Evolutionary conservation across 768 basidiomycete species (phyloP).

Genomic region (Termitomyces sp.): DNA sequence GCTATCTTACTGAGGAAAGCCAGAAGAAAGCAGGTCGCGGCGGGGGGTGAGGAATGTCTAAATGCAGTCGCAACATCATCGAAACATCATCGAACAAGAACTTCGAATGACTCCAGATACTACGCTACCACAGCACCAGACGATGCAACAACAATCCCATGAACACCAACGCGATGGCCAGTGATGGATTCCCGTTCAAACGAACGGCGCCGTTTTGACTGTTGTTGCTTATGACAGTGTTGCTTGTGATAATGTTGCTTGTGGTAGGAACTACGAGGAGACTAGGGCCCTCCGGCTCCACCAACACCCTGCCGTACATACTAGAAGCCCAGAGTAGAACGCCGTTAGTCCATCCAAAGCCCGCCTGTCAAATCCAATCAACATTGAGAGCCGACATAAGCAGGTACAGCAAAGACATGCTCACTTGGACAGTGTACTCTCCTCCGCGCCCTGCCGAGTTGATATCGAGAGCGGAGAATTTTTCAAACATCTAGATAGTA

Average conservation of each 20-base stretch:
- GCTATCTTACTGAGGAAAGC: no score
- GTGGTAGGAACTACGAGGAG: slow-evolving; percentile 26
- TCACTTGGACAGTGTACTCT: slow-evolving; percentile 82
- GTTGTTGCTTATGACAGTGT: no score
- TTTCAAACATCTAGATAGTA: slow-evolving; percentile 92
- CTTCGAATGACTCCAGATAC: no score
- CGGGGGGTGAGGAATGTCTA: no score
- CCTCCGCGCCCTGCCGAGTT: slow-evolving; percentile 79
- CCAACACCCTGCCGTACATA: slow-evolving; percentile 58
- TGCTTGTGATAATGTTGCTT: no score
- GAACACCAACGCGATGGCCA: background rate
- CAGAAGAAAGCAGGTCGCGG: no score
- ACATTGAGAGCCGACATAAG: background rate
- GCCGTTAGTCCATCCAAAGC: slow-evolving; percentile 93
- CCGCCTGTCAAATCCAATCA: slow-evolving; percentile 39
- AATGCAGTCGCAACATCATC: no score
- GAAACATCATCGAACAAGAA: no score
- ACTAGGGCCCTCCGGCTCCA: slow-evolving; percentile 60
- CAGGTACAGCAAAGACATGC: slow-evolving; percentile 14
- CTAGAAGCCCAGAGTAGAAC: slow-evolving; percentile 73
- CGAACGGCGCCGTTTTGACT: slow-evolving; percentile 11
- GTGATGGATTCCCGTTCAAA: slow-evolving; percentile 1
- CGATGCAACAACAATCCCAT: background rate
- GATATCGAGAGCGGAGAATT: slow-evolving; percentile 77
- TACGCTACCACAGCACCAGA: background rate